phyloP scores from a whole-genome alignment of 371 early-diverging fungal species.

The Syncephalastrum racemosum region DNA sequence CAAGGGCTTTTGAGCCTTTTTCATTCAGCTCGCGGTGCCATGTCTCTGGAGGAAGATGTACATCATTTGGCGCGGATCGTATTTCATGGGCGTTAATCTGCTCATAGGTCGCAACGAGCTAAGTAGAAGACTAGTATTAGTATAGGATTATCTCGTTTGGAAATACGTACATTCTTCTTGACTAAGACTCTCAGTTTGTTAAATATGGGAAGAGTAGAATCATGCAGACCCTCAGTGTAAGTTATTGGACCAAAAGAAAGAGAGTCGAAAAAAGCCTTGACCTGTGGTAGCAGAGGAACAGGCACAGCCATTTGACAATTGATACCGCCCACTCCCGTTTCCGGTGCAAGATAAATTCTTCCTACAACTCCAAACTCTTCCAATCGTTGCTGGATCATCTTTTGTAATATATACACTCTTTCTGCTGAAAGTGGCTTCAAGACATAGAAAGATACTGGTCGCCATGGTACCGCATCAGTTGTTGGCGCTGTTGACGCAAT shows the following conservation, averaged over 20 bases:
- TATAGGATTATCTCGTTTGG: not conserved
- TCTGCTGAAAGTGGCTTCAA: slow-evolving; percentile 20
- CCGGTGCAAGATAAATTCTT: slow-evolving; percentile 68
- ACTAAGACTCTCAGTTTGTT: slow-evolving; percentile 62
- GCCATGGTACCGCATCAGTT: slow-evolving; percentile 5
- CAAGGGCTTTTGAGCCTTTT: slow-evolving; percentile 24
- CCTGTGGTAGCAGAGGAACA: slow-evolving; percentile 26
- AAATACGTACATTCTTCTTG: slow-evolving; percentile 52
- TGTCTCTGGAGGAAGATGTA: slow-evolving; percentile 58
- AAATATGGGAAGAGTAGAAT: slow-evolving; percentile 53
- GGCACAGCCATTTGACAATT: slow-evolving; percentile 78
- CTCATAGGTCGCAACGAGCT: slow-evolving; percentile 59
- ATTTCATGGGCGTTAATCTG: slow-evolving; percentile 48
- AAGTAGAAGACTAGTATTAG: not conserved
- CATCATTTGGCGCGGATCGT: slow-evolving; percentile 38
- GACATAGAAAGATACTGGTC: slow-evolving; percentile 37
- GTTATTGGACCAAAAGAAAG: slow-evolving; percentile 29
- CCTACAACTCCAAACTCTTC: slow-evolving; percentile 57
- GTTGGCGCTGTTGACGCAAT: too few species aligned
- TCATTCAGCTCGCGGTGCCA: slow-evolving; percentile 65
- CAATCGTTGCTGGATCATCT: slow-evolving; percentile 28
- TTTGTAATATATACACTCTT: slow-evolving; percentile 17
- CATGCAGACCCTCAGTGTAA: slow-evolving; percentile 68
- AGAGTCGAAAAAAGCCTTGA: slow-evolving; percentile 45
- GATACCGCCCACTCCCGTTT: slow-evolving; percentile 58